These are phyloP conservation scores for Colletotrichum costaricense DNA, from an alignment of 2,329 filamentous ascomycete genomes.

Conservation along the genomic window DNA sequence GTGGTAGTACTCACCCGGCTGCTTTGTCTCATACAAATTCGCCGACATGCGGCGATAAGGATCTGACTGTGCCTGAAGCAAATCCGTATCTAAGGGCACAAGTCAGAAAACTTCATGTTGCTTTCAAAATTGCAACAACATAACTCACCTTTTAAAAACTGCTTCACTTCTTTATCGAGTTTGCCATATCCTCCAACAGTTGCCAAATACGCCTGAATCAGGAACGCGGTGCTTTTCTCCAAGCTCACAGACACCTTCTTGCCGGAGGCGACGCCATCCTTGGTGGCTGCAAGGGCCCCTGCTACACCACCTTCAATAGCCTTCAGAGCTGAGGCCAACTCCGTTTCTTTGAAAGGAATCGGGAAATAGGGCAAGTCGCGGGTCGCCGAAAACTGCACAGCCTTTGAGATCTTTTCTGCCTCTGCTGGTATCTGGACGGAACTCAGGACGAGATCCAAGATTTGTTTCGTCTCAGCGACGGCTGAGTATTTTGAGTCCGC, in stretches of 20 bases:
- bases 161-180: constrained; percentile 48
- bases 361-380: constrained; percentile 56
- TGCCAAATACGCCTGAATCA: constrained; percentile 49
- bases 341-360: constrained; percentile 60
- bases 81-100: constrained; percentile 71
- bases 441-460: constrained; percentile 43
- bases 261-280: constrained; percentile 23
- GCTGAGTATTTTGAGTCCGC: constrained; percentile 39
- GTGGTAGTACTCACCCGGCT: constrained; percentile 76
- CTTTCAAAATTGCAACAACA: not conserved
- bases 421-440: constrained; percentile 44
- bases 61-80: constrained; percentile 76
- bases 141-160: constrained; percentile 44
- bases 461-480: constrained; percentile 39
- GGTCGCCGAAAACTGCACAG: constrained; percentile 46
- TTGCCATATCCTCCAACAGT: constrained; percentile 52
- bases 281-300: constrained; percentile 44
- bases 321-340: constrained; percentile 56
- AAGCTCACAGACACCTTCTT: constrained; percentile 45
- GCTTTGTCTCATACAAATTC: constrained; percentile 76
- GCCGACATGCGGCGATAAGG: constrained; percentile 79
- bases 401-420: constrained; percentile 36
- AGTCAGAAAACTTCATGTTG: not conserved
- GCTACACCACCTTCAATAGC: constrained; percentile 53
- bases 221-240: constrained; percentile 57